Evolutionary conservation across 2,329 filamentous ascomycete species (phyloP).

Genomic region (Colletotrichum somersetense): DNA sequence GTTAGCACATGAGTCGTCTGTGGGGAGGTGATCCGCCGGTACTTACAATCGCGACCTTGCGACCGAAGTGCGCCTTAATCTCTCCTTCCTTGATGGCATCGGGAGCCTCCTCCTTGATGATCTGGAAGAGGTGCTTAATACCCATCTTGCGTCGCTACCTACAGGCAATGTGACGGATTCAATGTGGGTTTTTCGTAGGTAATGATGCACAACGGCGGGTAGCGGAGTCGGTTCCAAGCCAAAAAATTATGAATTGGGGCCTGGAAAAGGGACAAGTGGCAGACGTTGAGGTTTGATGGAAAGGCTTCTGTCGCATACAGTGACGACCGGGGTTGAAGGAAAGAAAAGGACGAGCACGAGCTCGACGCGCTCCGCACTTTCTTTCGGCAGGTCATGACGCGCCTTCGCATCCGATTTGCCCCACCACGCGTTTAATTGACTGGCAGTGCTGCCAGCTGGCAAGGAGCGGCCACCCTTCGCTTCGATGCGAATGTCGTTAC

Average conservation of each 20-base stretch:
- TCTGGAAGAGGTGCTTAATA: constrained; percentile 80
- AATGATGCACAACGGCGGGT: background rate
- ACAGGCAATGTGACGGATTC: background rate
- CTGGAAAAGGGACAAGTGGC: background rate
- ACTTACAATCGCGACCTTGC: constrained; percentile 96
- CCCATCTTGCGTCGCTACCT: constrained; percentile 60
- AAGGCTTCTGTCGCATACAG: background rate
- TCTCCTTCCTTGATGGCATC: constrained; percentile 95
- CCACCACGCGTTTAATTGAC: constrained; percentile 37
- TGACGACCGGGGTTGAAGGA: background rate
- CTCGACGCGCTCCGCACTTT: constrained; percentile 23
- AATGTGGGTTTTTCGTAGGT: background rate
- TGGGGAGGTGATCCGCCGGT: background rate
- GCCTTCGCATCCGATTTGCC: constrained; percentile 2
- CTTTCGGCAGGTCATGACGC: constrained; percentile 30
- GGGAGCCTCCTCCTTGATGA: constrained; percentile 94
- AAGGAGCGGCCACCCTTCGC: background rate
- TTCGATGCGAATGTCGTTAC: background rate
- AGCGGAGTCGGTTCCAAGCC: background rate
- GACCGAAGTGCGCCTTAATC: constrained; percentile 98
- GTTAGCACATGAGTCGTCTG: background rate
- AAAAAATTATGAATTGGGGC: background rate
- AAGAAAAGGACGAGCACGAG: constrained; percentile 1
- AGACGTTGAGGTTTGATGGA: background rate
- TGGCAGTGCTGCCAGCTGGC: background rate